Percentiles rank a stretch among this genome's conserved stretches.
These are phyloP conservation scores for Lentinula edodes DNA, from an alignment of 768 basidiomycete genomes.

Conservation along the genomic window DNA sequence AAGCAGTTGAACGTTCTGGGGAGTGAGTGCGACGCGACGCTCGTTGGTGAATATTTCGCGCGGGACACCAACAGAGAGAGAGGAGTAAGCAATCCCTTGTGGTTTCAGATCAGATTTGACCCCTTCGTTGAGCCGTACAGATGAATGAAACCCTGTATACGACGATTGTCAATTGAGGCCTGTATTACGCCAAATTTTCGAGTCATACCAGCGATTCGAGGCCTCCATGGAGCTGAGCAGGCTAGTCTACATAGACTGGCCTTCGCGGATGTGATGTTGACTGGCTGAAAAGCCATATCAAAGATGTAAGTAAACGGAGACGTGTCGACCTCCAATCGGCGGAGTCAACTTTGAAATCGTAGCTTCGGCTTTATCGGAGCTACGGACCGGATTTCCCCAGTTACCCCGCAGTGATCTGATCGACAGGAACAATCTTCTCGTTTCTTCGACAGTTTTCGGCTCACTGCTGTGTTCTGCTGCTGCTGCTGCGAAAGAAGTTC, in stretches of 20 bases:
- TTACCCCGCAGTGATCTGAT: neutral
- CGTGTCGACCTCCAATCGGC: neutral
- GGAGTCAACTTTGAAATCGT: neutral
- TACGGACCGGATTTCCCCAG: neutral
- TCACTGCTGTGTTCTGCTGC: no score
- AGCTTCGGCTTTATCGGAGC: neutral
- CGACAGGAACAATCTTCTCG: no score
- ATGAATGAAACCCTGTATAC: slow-evolving; percentile 5
- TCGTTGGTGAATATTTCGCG: slow-evolving; percentile 75
- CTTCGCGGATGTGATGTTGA: neutral
- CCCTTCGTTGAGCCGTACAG: neutral
- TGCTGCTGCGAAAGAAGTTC: no score
- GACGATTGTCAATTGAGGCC: neutral
- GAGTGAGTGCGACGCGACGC: slow-evolving; percentile 76
- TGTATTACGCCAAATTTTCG: neutral
- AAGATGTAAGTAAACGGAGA: neutral
- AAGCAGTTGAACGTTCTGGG: slow-evolving; percentile 67
- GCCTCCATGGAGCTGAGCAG: neutral
- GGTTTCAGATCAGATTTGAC: slow-evolving; percentile 2
- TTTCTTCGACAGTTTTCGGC: no score
- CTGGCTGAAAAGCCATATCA: slow-evolving; percentile 3
- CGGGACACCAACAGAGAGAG: slow-evolving; percentile 72
- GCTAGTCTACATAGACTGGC: neutral
- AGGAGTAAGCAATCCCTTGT: slow-evolving; percentile 56
- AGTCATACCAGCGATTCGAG: neutral